Conservation (phyloP, 192 early-diverging fungal genomes). For the Allomyces macrogynus region DNA sequence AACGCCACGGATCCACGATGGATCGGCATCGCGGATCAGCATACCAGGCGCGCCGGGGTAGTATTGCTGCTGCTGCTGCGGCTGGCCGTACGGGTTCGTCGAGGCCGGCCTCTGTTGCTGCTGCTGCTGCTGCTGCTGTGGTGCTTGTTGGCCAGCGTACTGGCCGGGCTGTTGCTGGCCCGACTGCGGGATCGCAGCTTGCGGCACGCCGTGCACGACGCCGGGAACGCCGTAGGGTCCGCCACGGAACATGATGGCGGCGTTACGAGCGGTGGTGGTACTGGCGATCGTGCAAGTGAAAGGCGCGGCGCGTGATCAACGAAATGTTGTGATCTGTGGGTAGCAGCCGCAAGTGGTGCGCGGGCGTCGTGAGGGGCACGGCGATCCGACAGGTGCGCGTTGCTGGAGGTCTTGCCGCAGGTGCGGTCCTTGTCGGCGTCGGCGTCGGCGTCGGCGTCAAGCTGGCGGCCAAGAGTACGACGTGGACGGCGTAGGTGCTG, state of each 20-base stretch:
- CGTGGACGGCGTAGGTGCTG: no score
- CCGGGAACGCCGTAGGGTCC: slow-evolving; percentile 9
- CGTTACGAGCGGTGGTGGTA: background rate
- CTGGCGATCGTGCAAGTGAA: slow-evolving; percentile 4
- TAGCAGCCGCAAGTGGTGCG: no score
- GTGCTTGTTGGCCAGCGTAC: slow-evolving; percentile 5
- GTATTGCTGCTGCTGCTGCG: slow-evolving; percentile 9
- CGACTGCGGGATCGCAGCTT: slow-evolving; percentile 3
- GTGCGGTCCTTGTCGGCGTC: no score
- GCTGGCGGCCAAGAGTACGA: no score
- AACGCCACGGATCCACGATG: no score
- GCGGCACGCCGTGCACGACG: slow-evolving; percentile 3
- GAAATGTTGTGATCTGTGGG: no score
- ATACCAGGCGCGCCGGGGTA: slow-evolving; percentile 2
- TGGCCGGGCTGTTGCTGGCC: slow-evolving; percentile 2
- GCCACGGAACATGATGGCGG: slow-evolving; percentile 15
- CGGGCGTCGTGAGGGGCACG: no score
- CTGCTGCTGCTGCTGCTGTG: slow-evolving; percentile 1
- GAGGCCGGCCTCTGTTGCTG: slow-evolving; percentile 2
- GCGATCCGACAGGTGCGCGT: no score
- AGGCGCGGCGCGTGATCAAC: slow-evolving; percentile 2
- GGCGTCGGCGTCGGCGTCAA: no score
- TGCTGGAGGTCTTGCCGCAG: no score
- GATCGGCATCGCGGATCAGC: background rate
- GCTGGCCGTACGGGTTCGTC: slow-evolving; percentile 5